Conservation (phyloP, 2,329 filamentous ascomycete genomes). For the Colletotrichum theobromicola region DNA sequence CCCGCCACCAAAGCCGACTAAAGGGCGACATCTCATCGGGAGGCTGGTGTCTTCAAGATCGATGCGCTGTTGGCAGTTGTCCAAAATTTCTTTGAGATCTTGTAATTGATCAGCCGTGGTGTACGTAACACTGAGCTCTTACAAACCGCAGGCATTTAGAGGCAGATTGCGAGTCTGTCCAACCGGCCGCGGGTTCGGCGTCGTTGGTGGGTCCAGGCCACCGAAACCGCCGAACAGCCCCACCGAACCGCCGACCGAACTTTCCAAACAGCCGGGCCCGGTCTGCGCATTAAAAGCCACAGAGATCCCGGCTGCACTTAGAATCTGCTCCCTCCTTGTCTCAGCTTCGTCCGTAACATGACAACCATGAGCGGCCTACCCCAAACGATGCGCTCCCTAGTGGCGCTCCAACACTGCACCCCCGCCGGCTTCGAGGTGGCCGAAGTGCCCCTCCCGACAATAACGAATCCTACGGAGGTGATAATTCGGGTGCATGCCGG, state of each 20-base stretch:
- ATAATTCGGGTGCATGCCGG: constrained; percentile 45
- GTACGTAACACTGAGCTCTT: neutral
- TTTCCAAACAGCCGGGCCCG: neutral
- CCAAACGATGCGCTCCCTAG: constrained; percentile 48
- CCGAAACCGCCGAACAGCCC: constrained; percentile 1
- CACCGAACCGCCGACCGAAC: constrained; percentile 6
- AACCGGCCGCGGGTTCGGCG: neutral
- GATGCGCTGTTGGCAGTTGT: neutral
- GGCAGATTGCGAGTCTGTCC: neutral
- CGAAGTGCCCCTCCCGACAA: constrained; percentile 48
- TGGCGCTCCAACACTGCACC: constrained; percentile 41
- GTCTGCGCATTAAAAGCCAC: neutral
- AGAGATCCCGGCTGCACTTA: neutral
- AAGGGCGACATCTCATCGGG: neutral
- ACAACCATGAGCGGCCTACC: constrained; percentile 34
- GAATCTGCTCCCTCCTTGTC: neutral
- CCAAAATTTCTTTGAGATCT: neutral
- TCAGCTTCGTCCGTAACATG: neutral
- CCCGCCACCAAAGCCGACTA: constrained; percentile 13
- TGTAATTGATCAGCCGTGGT: neutral
- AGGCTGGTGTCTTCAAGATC: neutral
- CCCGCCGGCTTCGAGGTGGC: constrained; percentile 43
- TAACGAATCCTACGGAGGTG: constrained; percentile 47
- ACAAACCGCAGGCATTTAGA: accelerated
- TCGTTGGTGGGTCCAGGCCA: constrained; percentile 4